Base-by-base conservation (phyloP, 768 basidiomycete species). In the Pleurotus tuber-regium region DNA sequence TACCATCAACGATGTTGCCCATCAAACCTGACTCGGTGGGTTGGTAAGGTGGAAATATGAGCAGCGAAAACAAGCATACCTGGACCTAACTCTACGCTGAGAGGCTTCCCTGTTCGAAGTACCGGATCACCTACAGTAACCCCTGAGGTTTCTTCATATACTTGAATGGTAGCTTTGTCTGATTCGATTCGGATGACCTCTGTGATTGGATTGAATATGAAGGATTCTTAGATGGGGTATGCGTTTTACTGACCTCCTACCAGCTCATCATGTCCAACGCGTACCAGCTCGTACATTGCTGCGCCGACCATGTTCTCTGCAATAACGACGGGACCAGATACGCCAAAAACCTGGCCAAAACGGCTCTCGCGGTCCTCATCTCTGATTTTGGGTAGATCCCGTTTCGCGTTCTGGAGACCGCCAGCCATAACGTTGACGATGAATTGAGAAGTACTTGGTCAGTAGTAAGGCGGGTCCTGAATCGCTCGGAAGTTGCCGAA, bases 121-220 rank as follows among this genome's bases (percentile, higher is more conserved):
- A 99, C 97, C 42, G 97, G 97, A 74, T 99, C 97, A 24, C 97
- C 97, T 47, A 98, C 95, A 4, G 96, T 98, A 35, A 99, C 97
- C 49, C 97, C 97, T 36, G 96, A 97, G 4, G 96, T 98, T 75
- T 99, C 97, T 70, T 99, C 97, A 64, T 99, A 98, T 8, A 99
- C 97, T 69, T 99, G 97, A 55, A 99, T 98, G 10, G 97, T 98
- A 36, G 91, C 91, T 73, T 97, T 96, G 73, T 99, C 97, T 55
- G 85, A 85, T 59, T 98, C 97, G 72, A 99, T 98, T 62, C 97
- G 84, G 62, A 99, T 99, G 62, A 99, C 97, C 92, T 99, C 97
- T 95, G 63, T 18, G 35, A 19, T 21, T 7, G 16, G 24, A 8
- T 21, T 29, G 8, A 8, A 19, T 43, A 19, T 59, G 40, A 58